These are phyloP conservation scores for Citrus australasica DNA, from an alignment of 345 rosid species.

Conservation along the genomic window DNA sequence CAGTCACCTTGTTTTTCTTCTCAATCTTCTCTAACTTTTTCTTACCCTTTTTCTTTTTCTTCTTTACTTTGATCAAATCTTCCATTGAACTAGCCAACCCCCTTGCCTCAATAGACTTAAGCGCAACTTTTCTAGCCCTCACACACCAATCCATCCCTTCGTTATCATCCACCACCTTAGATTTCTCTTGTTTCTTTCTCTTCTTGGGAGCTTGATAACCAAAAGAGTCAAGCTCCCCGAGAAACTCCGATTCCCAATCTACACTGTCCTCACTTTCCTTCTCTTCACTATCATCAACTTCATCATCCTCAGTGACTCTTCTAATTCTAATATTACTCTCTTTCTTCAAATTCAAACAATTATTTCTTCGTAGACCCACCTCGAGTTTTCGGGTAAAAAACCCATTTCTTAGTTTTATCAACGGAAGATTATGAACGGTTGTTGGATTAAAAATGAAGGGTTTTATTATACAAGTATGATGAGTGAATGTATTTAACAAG, in stretches of 20 bases:
- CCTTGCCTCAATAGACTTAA: conserved; percentile 70
- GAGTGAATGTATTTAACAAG: conserved; percentile 32
- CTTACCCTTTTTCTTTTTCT: conserved; percentile 56
- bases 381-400: conserved; percentile 7
- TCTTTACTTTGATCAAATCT: conserved; percentile 48
- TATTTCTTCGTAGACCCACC: conserved; percentile 19
- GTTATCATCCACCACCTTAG: conserved; percentile 44
- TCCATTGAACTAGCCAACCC: conserved; percentile 54
- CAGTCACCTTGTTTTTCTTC: conserved; percentile 28
- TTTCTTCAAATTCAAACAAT: conserved; percentile 19
- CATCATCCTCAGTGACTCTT: conserved; percentile 17
- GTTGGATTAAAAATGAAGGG: conserved; percentile 30
- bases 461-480: conserved; percentile 26
- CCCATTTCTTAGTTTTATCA: conserved; percentile 27
- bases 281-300: background rate
- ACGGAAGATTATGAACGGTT: conserved; percentile 18
- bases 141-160: conserved; percentile 95
- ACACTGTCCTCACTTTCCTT: conserved; percentile 22
- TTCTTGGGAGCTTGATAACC: conserved; percentile 56
- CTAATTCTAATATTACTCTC: conserved; percentile 6
- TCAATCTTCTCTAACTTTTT: conserved; percentile 27
- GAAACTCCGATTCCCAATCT: conserved; percentile 75
- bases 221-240: conserved; percentile 70
- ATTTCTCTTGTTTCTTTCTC: conserved; percentile 46
- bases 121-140: conserved; percentile 73